A percentile compares a stretch with the other conserved stretches of the same genome.
Conservation (phyloP, 306 rosid species). For the Canavalia ensiformis region DNA sequence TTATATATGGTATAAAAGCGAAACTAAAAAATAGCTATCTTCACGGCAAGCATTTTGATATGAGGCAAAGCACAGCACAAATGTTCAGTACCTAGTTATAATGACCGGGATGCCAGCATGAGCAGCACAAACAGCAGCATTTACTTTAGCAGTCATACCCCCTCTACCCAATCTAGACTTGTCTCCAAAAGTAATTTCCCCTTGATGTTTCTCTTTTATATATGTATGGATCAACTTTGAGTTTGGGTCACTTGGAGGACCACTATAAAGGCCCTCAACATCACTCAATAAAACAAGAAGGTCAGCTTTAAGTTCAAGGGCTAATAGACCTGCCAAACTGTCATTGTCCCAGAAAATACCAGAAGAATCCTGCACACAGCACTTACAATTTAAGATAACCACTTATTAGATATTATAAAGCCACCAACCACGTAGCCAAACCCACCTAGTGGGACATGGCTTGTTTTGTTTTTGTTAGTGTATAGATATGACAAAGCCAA, state of each 20-base stretch:
- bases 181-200: conserved; percentile 90
- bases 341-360: conserved; percentile 99
- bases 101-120: conserved; percentile 83
- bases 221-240: conserved; percentile 91
- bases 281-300: conserved; percentile 93
- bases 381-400: conserved; percentile 48
- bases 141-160: conserved; percentile 96
- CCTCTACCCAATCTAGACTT: conserved; percentile 96
- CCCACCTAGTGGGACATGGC: conserved; percentile 1
- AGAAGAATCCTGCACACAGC: conserved; percentile 81
- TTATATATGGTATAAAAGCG: neutral
- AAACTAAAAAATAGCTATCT: neutral
- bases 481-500: neutral
- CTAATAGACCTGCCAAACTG: conserved; percentile 91
- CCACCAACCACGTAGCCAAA: conserved; percentile 15
- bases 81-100: conserved; percentile 76
- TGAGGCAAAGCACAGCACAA: conserved; percentile 19
- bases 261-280: conserved; percentile 94
- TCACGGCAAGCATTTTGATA: neutral
- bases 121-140: conserved; percentile 89
- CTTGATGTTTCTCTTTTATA: conserved; percentile 81
- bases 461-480: conserved; percentile 10
- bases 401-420: conserved; percentile 14
- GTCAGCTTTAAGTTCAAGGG: conserved; percentile 91
- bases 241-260: conserved; percentile 91